Conservation (phyloP, 805 yeast species). For the Tetrapisispora namnaoensis region DNA sequence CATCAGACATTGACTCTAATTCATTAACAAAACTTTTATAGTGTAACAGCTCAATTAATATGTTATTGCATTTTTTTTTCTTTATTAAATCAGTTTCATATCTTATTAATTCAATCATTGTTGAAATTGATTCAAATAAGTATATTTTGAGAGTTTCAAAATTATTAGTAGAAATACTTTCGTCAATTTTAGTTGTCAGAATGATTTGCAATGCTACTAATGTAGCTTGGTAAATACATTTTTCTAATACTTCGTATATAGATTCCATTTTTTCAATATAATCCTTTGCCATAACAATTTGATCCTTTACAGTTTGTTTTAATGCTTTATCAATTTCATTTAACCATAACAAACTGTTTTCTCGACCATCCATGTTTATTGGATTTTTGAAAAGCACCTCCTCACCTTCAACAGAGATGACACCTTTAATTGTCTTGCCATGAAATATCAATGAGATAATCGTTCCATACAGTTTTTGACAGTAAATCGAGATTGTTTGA, state of each 20-base stretch:
- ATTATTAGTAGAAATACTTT: constrained; percentile 8
- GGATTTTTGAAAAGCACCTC: constrained; percentile 31
- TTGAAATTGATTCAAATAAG: not conserved
- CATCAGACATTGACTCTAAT: constrained; percentile 5
- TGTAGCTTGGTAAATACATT: constrained; percentile 47
- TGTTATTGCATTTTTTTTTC: constrained; percentile 43
- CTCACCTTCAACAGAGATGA: constrained; percentile 64
- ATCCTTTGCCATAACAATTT: constrained; percentile 17
- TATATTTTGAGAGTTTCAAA: not conserved
- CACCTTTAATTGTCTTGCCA: constrained; percentile 32
- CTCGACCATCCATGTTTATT: not conserved
- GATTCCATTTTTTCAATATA: not conserved
- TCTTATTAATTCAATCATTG: not conserved
- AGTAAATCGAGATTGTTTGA: constrained; percentile 41
- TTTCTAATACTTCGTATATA: constrained; percentile 18
- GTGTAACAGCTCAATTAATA: constrained; percentile 62
- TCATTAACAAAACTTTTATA: constrained; percentile 35
- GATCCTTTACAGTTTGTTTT: constrained; percentile 32
- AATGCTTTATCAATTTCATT: not conserved
- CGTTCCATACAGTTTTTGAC: constrained; percentile 66
- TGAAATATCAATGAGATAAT: constrained; percentile 36
- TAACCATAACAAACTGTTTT: not conserved
- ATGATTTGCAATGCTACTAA: constrained; percentile 45
- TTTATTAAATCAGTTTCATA: not conserved
- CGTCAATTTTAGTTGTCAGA: constrained; percentile 43